Evolutionary conservation across 1,284 basidiomycete genomes (phyloP).

Genomic region (Ganoderma multipileum): DNA sequence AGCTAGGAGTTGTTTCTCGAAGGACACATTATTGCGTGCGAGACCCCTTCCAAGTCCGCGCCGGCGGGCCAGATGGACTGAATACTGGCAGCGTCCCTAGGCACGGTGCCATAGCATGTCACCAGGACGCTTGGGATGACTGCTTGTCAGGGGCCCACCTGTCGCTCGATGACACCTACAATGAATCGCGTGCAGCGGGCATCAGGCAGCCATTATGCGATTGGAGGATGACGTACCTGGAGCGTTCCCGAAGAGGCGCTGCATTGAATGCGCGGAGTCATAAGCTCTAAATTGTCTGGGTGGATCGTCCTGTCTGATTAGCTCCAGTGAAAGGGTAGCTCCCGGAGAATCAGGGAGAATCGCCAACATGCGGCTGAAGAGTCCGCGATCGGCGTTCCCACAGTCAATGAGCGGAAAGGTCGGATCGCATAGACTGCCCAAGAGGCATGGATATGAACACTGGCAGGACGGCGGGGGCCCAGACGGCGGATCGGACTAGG

Average conservation of each 20-base stretch:
- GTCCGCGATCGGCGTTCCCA: not conserved
- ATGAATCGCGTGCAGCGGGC: not conserved
- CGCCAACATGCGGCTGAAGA: not conserved
- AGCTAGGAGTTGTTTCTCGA: not conserved
- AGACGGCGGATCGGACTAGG: not conserved
- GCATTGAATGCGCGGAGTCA: not conserved
- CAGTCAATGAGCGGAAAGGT: conserved; percentile 1
- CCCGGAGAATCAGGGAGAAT: not conserved
- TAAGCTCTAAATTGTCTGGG: not conserved
- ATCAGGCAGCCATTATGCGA: not conserved
- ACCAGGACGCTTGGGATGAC: not conserved
- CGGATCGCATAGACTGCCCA: not conserved
- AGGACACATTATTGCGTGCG: not conserved
- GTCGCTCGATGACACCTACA: not conserved
- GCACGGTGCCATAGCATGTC: not conserved
- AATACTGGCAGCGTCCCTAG: not conserved
- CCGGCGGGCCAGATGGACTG: not conserved
- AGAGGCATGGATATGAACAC: not conserved
- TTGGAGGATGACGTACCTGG: not conserved
- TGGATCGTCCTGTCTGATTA: conserved; percentile 1
- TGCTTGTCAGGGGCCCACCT: not conserved
- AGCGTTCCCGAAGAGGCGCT: not conserved
- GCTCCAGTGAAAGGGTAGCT: not conserved
- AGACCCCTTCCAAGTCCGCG: not conserved
- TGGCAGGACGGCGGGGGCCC: not conserved